phyloP scores from a whole-genome alignment of 2,329 filamentous ascomycete genomes.

The Zymoseptoria passerinii region DNA sequence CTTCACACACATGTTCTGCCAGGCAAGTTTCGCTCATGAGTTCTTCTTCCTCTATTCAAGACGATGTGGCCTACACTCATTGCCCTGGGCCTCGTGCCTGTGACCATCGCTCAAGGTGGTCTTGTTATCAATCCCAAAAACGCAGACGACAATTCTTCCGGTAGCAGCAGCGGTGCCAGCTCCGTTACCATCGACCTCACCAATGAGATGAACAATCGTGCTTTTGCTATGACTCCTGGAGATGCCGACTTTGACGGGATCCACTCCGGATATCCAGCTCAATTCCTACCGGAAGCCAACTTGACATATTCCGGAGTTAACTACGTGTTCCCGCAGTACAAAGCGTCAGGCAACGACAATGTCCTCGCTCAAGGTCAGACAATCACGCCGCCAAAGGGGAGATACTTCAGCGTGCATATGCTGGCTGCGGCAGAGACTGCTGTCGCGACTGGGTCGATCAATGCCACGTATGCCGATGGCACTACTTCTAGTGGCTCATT shows the following conservation, averaged over 20 bases:
- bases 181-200: slow-evolving; percentile 23
- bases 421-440: slow-evolving; percentile 34
- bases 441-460: slow-evolving; percentile 33
- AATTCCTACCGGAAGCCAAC: slow-evolving; percentile 28
- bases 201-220: slow-evolving; percentile 29
- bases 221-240: slow-evolving; percentile 30
- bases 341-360: slow-evolving; percentile 32
- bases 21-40: neutral
- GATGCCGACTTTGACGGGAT: slow-evolving; percentile 32
- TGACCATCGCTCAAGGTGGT: slow-evolving; percentile 17
- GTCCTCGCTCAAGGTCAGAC: slow-evolving; percentile 32
- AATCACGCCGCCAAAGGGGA: slow-evolving; percentile 25
- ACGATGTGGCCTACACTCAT: slow-evolving; percentile 1
- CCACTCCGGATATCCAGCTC: slow-evolving; percentile 32
- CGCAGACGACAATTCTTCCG: slow-evolving; percentile 12
- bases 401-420: slow-evolving; percentile 34
- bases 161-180: slow-evolving; percentile 7
- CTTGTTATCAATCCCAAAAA: slow-evolving; percentile 27
- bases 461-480: slow-evolving; percentile 32
- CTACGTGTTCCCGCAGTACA: slow-evolving; percentile 33
- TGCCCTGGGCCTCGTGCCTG: slow-evolving; percentile 7
- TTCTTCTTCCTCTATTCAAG: neutral
- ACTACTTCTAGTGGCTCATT: slow-evolving; percentile 28
- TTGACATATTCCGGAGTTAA: slow-evolving; percentile 33
- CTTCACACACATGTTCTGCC: neutral